Evolutionary conservation across 805 yeast genomes (phyloP).

Genomic region (Maudiozyma serrabonitensis): DNA sequence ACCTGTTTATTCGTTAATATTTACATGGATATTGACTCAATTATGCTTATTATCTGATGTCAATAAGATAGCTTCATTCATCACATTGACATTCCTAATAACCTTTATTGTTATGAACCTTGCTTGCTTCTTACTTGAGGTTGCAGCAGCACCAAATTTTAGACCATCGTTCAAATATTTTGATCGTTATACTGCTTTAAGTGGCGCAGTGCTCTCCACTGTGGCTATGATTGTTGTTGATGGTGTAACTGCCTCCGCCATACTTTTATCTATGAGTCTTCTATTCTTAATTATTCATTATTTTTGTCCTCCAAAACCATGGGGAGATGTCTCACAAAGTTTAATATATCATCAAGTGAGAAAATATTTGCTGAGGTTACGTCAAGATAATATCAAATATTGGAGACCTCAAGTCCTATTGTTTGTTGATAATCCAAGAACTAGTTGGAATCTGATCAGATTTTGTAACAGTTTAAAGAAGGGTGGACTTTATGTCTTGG

Average conservation of each 20-base stretch:
- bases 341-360: constrained; percentile 94
- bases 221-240: constrained; percentile 92
- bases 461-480: constrained; percentile 92
- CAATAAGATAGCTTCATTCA: constrained; percentile 87
- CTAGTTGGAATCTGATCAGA: constrained; percentile 82
- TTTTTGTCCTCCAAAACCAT: constrained; percentile 85
- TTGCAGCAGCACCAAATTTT: constrained; percentile 96
- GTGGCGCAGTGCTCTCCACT: constrained; percentile 62
- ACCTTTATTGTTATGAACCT: constrained; percentile 89
- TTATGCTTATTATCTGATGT: constrained; percentile 80
- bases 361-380: constrained; percentile 65
- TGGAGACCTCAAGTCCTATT: constrained; percentile 96
- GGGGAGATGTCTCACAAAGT: constrained; percentile 97
- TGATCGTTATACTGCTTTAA: constrained; percentile 67
- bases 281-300: constrained; percentile 78
- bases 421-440: constrained; percentile 83
- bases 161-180: constrained; percentile 91
- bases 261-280: constrained; percentile 53
- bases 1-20: constrained; percentile 54
- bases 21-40: constrained; percentile 80
- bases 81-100: constrained; percentile 95
- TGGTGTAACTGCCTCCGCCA: constrained; percentile 74
- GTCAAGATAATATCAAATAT: constrained; percentile 90
- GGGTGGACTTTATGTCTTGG: constrained; percentile 87
- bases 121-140: constrained; percentile 80